Evolutionary conservation across 2,329 filamentous ascomycete species (phyloP), one percentile per base, ranked within the genome.

Genomic region (Epichloe baconii): DNA sequence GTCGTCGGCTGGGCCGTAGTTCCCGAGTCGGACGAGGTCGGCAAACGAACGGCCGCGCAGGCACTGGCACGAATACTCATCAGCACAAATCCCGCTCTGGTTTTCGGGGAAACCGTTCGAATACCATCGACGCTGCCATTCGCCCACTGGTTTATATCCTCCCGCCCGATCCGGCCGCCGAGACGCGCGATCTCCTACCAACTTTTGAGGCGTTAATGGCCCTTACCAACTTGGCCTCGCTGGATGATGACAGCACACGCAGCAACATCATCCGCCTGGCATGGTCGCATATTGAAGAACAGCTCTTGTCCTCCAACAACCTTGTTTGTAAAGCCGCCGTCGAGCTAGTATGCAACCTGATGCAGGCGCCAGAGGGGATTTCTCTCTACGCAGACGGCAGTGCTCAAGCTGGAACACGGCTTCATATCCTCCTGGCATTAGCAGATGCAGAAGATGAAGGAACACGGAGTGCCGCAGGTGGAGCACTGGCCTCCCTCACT

Each of bases 161-260:
- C 15, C 70, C 78, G 0, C 78, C 81, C 5, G 80, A 86, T 48
- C 77, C 81, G 4, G 70, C 72, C 2, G 71, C 75, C 2, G 79
- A 83, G 44, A 79, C 79, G 1, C 79, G 84, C 48, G 86, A 95
- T 64, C 78, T 97, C 14, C 77, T 98, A 0, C 89, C 93, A 0
- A 83, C 86, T 0, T 98, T 97, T 58, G 93, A 98, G 67, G 78
- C 85, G 0, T 77, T 98, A 8, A 85, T 97, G 65, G 91, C 93
- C 0, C 78, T 98, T 37, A 97, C 93, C 0, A 98, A 98, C 59
- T 78, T 98, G 7, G 93, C 91, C 0, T 94, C 88, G 0, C 79
- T 83, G 12, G 84, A 90, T 49, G 77, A 84, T 54, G 74, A 80
- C 36, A 78, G 81, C 5, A 76, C 79, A 5, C 78, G 83, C 44